Base-by-base conservation (phyloP, 352 stramenopile species). In the Phytophthora pinifolia region DNA sequence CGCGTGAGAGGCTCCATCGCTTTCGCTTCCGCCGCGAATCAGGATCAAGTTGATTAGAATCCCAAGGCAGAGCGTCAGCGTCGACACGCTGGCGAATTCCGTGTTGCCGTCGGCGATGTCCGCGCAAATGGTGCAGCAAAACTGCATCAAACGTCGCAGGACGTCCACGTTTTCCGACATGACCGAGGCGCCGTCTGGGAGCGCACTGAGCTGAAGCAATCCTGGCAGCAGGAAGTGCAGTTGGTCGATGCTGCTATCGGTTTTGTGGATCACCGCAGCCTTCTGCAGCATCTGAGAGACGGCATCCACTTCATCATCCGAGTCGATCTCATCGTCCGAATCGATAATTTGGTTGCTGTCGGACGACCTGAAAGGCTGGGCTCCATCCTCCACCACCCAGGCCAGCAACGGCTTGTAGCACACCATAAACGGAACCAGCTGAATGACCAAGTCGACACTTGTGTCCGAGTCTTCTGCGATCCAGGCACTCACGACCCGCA, bases 141-240 rank as follows among this genome's bases (percentile, higher is more conserved):
- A 95, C 34, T 78, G 70, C 69, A 95, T 69, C 18, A 95, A 20
- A 10, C 83, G 83, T 4, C 71, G 63, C 41, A 93, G 49, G 33
- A 91, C 83, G 1, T 79, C 54, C 2, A 68, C 60, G 15, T 92
- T 68, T 45, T 91, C 72, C 0, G 76, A 71, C 46, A 93, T 78
- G 10, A 74, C 70, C 1, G 67, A 62, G 2, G 83, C 81, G 3
- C 75, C 83, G 13, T 86, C 69, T 9, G 70, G 64, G 4, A 76
- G 77, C 15, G 83, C 83, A 39, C 81, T 93, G 39, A 95, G 68
- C 42, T 93, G 83, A 9, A 95, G 52, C 25, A 95, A 54, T 0
- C 85, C 85, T n/a, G 85, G 85, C 3, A 95, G 59, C 10, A 95
- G 48, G 44, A 92, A 95, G 41, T 91, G 81, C 15, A 95, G 69